Evolutionary conservation across 176 grass and related monocot species (phyloP).

Genomic region (Aegilops speltoides): DNA sequence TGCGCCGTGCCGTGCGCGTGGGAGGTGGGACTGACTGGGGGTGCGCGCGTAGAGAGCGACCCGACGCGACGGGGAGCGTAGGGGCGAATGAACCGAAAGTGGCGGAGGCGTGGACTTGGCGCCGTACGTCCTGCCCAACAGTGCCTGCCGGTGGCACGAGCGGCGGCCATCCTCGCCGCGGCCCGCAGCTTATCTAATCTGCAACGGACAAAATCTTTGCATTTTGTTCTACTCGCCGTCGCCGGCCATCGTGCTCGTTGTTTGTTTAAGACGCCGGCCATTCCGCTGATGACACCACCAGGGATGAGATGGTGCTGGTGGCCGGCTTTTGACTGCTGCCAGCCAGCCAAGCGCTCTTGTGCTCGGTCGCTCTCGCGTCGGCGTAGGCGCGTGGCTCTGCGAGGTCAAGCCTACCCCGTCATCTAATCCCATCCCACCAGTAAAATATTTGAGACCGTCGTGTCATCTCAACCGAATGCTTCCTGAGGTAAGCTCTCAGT

Average conservation of each 20-base stretch:
- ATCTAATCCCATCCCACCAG: background rate
- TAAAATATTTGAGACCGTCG: conserved; percentile 3
- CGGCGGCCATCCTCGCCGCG: background rate
- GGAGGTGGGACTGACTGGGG: background rate
- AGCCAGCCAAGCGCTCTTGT: background rate
- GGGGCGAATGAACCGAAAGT: conserved; percentile 34
- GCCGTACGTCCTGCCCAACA: background rate
- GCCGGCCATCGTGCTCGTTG: background rate
- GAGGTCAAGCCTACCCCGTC: background rate
- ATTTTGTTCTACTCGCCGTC: background rate
- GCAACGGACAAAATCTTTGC: background rate
- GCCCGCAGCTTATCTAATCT: background rate
- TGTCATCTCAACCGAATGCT: conserved; percentile 6
- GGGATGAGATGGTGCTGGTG: background rate
- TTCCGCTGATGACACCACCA: background rate
- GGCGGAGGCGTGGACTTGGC: conserved; percentile 22
- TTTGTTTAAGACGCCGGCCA: background rate
- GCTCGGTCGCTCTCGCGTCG: background rate
- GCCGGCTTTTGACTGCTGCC: background rate
- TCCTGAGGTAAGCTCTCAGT: conserved; percentile 4
- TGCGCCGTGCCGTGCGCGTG: background rate
- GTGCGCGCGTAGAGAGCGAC: background rate
- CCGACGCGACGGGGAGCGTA: background rate
- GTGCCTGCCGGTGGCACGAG: too few species aligned
- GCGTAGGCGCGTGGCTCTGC: too few species aligned